A percentile compares a stretch with the other conserved stretches of the same genome.
phyloP scores from a whole-genome alignment of 108 stramenopile species.

The Chaetoceros tenuissimus region DNA sequence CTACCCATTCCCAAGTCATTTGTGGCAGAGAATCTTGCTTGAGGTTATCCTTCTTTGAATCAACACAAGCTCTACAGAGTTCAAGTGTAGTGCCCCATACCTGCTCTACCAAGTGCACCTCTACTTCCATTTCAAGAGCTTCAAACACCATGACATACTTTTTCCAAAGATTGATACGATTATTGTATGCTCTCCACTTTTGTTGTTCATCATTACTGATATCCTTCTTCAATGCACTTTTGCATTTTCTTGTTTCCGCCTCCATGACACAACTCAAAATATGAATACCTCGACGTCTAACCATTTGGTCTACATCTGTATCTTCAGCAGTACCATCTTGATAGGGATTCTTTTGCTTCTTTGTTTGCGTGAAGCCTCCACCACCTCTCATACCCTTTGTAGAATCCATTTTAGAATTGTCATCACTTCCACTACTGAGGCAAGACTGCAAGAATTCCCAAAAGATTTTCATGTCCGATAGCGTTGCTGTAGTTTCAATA shows the following conservation, averaged over 20 bases:
- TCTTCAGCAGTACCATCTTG: neutral
- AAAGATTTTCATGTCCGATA: neutral
- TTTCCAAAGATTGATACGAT: constrained; percentile 30
- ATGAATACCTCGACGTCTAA: neutral
- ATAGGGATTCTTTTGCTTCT: neutral
- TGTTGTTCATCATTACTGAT: neutral
- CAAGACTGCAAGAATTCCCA: neutral
- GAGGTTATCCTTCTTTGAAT: neutral
- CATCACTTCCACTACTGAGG: neutral
- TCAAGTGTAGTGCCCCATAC: constrained; percentile 61
- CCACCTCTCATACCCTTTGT: neutral
- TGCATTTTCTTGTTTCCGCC: neutral
- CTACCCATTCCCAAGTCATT: constrained; percentile 56
- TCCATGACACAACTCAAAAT: neutral
- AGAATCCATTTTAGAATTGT: neutral
- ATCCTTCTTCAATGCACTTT: too few species aligned
- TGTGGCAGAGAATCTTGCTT: constrained; percentile 7
- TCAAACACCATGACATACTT: constrained; percentile 66
- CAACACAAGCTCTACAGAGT: constrained; percentile 19
- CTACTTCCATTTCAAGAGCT: constrained; percentile 79
- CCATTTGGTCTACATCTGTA: neutral
- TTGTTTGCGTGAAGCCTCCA: neutral
- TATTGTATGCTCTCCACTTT: neutral
- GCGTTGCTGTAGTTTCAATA: neutral
- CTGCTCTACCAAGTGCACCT: constrained; percentile 75